These are phyloP conservation scores for Fusarium chaquense DNA, from an alignment of 2,329 filamentous ascomycete species.

Conservation along the genomic window DNA sequence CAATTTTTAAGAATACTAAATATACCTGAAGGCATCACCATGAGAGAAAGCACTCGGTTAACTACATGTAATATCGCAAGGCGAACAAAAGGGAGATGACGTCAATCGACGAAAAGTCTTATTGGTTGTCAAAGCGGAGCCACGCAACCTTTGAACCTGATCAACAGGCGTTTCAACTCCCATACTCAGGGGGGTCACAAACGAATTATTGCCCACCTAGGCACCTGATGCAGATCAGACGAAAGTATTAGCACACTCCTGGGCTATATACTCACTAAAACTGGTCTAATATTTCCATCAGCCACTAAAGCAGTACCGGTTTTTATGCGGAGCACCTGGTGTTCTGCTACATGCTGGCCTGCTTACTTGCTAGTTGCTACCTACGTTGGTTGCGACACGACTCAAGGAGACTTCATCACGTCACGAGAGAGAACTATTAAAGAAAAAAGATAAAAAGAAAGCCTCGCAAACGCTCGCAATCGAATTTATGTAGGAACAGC, in stretches of 20 bases:
- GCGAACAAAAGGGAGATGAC: constrained; percentile 14
- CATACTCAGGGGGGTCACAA: too few relatives aligned
- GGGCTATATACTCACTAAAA: too few relatives aligned
- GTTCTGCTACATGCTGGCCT: too few relatives aligned
- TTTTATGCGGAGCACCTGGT: too few relatives aligned
- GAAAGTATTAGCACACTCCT: too few relatives aligned
- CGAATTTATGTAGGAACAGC: constrained; percentile 45
- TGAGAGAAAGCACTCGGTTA: not conserved
- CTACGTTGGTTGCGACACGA: not conserved
- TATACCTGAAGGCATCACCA: constrained; percentile 32
- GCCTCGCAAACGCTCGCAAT: constrained; percentile 30
- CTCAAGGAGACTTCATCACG: not conserved
- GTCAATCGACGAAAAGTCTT: constrained; percentile 32
- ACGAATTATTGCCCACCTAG: too few relatives aligned
- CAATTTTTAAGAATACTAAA: not conserved
- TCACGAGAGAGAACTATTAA: not conserved
- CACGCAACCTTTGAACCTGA: constrained; percentile 4
- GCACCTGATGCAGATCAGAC: too few relatives aligned
- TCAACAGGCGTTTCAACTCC: not conserved
- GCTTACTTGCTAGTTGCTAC: not conserved
- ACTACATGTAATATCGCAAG: constrained; percentile 9
- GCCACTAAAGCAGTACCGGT: too few relatives aligned
- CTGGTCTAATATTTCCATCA: too few relatives aligned
- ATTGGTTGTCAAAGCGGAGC: constrained; percentile 8
- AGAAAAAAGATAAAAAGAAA: constrained; percentile 18